Base-by-base conservation (phyloP, 805 yeast species). In the Suhomyces xylopsoci region DNA sequence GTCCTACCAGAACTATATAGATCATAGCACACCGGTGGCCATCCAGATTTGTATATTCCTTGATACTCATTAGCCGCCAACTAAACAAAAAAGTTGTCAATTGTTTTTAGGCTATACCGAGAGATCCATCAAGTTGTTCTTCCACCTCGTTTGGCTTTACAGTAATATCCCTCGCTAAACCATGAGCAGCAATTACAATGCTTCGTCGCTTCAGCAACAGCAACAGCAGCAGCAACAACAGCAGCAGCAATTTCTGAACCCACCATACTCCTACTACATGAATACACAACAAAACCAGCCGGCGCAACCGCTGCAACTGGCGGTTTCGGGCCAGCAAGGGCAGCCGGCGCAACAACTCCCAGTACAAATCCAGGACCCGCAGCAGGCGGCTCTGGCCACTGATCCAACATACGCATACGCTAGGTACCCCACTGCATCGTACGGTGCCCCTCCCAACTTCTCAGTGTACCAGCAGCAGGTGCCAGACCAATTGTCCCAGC, bases 361-460 rank as follows among this genome's bases (percentile, higher is more conserved):
- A 19, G 22, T 48, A 24, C 54, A 45, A 47, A 54, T 19, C 56
- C 47, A 47, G 32, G 19, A 51, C 45, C n/a, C 55, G 56, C 58
- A 25, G 41, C 58, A 48, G 30, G 43, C 61, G 17, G 47, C 61
- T 1, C 55, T 49, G 19, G 54, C 59, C 5, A 50, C 54, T 43
- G 32, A 48, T 32, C 48, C 44, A 51, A 22, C 48, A 34, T 50
- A 41, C 46, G 51, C 45, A 32, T 55, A 55, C 25, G 49, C 55
- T 12, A 73, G 75, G 59, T 69, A 67, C 51, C 66, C 66, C 3
- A 12, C 48, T 7, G 70, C 73, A 46, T 66, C 67, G 14, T 60
- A 55, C 32, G 63, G 62, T 15, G 58, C 59, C 4, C 60, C 64
- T 7, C 57, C 61, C 32, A 60, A 55, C 47, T 62, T 59, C 45